Evolutionary conservation across 768 basidiomycete species (phyloP), one percentile per base, ranked within the genome.

Genomic region (Vararia minispora): DNA sequence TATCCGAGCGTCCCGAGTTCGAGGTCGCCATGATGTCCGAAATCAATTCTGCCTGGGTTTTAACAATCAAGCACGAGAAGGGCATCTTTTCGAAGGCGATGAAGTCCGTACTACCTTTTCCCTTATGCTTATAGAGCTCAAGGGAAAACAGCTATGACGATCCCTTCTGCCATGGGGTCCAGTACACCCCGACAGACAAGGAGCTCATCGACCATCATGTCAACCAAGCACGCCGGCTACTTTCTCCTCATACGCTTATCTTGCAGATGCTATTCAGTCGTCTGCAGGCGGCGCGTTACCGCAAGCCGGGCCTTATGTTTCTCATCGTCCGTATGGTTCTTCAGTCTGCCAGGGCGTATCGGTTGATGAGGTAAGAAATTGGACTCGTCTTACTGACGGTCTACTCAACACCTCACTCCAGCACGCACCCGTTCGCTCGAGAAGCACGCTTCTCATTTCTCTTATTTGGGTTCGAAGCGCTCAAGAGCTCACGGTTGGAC

Each of bases 271-370:
- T 98, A 7, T 76, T 90, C 42, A 95, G 89, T 55, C 79, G 91
- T 30, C 68, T 95, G 47, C 94, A 98, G 61, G 87, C 94, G 29
- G 88, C 92, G 36, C 77, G 90, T 42, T 94, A 97, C 62, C 74
- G 82, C 26, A 70, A 82, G 40, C 77, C 82, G 0, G 79, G 79
- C 8, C 74, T 98, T 26, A 88, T 95, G 71, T 69, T 82, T 37
- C 67, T 94, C 12, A 76, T 92, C 37, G 79, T 90, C 47, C 74
- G 85, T 21, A 57, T 98, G n/a, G 76, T 92, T 5, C 55, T 90
- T 32, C 75, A 83, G n/a, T 86, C 90, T 10, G 71, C 83, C 18
- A 64, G 67, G 29, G 82, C 83, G 2, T 67, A 75, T 53, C 69
- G 71, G 36, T 61, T 62, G 5, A 70, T 95, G 58, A 95, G 91